Conservation (phyloP, 1,139 yeast genomes). For the Geotrichum bryndzae region DNA sequence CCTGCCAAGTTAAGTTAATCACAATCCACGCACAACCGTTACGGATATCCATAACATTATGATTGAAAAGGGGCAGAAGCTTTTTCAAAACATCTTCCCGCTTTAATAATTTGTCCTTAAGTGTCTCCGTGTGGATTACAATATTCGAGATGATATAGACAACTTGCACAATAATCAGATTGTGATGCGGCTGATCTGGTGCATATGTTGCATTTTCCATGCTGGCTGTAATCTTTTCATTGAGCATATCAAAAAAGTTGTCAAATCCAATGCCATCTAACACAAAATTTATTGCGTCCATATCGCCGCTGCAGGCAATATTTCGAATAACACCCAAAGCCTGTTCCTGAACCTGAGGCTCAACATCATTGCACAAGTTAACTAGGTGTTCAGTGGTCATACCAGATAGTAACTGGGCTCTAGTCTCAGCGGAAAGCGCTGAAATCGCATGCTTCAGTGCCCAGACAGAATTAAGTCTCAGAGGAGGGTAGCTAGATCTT, state of each 20-base stretch:
- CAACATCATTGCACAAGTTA: conserved; percentile 45
- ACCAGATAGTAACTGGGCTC: conserved; percentile 35
- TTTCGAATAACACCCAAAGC: conserved; percentile 71
- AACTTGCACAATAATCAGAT: conserved; percentile 40
- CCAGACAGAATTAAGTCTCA: conserved; percentile 49
- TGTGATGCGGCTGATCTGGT: conserved; percentile 17
- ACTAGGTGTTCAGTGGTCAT: conserved; percentile 50
- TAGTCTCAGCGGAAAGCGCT: conserved; percentile 38
- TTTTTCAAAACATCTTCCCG: conserved; percentile 40
- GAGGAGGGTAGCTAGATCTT: conserved; percentile 31
- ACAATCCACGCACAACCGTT: conserved; percentile 55
- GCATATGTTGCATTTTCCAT: conserved; percentile 7
- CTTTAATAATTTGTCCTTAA: conserved; percentile 42
- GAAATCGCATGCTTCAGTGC: conserved; percentile 52
- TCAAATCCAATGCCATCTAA: conserved; percentile 36
- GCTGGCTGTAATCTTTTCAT: conserved; percentile 22
- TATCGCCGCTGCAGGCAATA: conserved; percentile 55
- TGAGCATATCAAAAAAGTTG: conserved; percentile 28
- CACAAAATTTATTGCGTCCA: conserved; percentile 44
- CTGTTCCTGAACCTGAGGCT: conserved; percentile 55
- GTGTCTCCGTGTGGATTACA: conserved; percentile 48
- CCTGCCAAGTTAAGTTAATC: conserved; percentile 52
- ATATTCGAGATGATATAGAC: conserved; percentile 53
- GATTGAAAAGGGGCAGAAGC: conserved; percentile 34
- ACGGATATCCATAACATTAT: conserved; percentile 42